Conservation (phyloP, 257 asterid species). For the Gynochthodes officinalis region DNA sequence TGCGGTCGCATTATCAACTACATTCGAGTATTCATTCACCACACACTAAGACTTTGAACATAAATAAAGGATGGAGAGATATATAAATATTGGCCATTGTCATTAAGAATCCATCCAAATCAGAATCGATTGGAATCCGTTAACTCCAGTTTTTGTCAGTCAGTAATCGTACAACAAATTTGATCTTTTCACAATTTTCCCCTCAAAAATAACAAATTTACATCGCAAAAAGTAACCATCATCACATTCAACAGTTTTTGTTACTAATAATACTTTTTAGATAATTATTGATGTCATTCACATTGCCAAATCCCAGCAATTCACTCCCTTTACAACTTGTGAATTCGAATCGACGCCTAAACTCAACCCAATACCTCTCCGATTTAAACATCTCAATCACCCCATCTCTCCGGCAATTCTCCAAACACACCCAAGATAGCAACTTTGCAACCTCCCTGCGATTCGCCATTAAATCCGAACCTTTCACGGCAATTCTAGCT, state of each 20-base stretch:
- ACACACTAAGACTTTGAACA: not conserved
- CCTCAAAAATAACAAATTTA: not conserved
- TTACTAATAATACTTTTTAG: conserved; percentile 21
- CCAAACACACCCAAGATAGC: conserved; percentile 53
- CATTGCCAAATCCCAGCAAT: conserved; percentile 38
- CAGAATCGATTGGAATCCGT: not conserved
- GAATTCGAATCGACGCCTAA: conserved; percentile 34
- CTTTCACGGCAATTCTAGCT: conserved; percentile 51
- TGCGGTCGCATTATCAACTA: too few species aligned
- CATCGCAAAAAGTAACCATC: not conserved
- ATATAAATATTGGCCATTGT: not conserved
- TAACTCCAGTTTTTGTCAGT: not conserved
- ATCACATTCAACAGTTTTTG: not conserved
- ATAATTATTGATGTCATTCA: conserved; percentile 34
- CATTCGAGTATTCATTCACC: not conserved
- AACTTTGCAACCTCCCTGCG: conserved; percentile 47
- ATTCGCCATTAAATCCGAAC: conserved; percentile 36
- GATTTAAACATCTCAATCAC: conserved; percentile 32
- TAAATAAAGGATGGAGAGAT: not conserved
- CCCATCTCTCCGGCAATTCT: conserved; percentile 19
- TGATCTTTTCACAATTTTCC: not conserved
- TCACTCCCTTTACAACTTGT: conserved; percentile 52
- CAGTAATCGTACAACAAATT: not conserved
- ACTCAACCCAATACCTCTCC: conserved; percentile 49
- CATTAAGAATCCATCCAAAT: not conserved